Evolutionary conservation across 148 eudicot genomes (phyloP).

Genomic region (Rhododendron williamsianum): DNA sequence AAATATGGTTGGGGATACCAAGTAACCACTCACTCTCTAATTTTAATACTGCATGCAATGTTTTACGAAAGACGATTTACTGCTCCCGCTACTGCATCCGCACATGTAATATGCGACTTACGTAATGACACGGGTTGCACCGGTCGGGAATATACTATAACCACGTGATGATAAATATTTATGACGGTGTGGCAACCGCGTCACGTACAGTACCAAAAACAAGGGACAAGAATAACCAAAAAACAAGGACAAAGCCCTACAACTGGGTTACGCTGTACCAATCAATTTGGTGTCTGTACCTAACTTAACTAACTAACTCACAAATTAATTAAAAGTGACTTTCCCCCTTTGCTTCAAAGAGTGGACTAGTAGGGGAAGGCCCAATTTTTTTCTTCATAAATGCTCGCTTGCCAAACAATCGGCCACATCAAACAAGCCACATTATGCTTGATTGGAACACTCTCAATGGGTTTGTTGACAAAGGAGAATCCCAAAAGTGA

Average conservation of each 20-base stretch:
- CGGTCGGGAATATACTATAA: neutral
- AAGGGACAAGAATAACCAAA: neutral
- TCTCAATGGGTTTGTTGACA: neutral
- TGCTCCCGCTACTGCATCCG: no score
- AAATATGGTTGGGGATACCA: no score
- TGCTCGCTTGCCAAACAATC: neutral
- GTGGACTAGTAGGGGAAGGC: neutral
- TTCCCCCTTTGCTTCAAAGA: neutral
- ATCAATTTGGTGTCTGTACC: neutral
- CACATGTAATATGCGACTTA: no score
- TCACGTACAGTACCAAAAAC: neutral
- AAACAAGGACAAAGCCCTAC: neutral
- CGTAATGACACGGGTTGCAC: no score
- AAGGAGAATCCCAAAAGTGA: neutral
- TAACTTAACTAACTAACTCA: neutral
- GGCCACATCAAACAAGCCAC: neutral
- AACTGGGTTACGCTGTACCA: neutral
- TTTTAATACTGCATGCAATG: no score
- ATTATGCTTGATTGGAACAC: neutral
- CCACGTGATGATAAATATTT: neutral
- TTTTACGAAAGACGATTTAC: no score
- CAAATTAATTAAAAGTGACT: neutral
- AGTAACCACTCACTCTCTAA: no score
- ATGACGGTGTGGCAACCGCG: neutral
- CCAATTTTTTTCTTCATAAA: neutral